Base-by-base conservation (phyloP, 306 rosid genomes). In the Castanospermum australe region DNA sequence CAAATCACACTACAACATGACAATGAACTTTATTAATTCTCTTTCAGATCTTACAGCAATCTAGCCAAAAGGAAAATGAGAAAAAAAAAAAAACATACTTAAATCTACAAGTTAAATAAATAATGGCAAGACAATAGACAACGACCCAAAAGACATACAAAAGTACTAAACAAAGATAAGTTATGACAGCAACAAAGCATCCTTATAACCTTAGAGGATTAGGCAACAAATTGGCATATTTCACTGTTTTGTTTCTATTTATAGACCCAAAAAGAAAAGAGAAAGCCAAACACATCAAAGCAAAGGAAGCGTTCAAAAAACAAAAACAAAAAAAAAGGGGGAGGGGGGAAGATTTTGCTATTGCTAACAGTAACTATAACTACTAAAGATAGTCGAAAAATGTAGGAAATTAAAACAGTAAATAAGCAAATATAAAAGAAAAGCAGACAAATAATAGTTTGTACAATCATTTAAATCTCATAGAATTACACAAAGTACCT, bases 1-100 rank as follows among this genome's bases (percentile, higher is more conserved):
- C 85, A 96, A 85, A 83, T 90, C 98, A 80, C 99, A 93, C 99
- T 96, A 88, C 88, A 88, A 67, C 22, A 71, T 39, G 44, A 51
- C 55, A 76, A 82, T 10, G 48, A 79, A 64, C 47, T 57, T 61
- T 39, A 67, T 22, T 20, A 47, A 79, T 24, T 41, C 64, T 41
- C n/a, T 63, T 50, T 54, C 63, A 77, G 30, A 77, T 35, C 24
- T 70, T 54, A 28, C 10, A 42, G 61, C 38, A 65, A 30, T 45
- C 25, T 6, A 82, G 62, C 18, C n/a, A 68, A 69, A 47, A 65
- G 9, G 28, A 18, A 24, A 39, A 51, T 18, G 25, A n/a, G n/a
- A n/a, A n/a, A n/a, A n/a, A n/a, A n/a, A n/a, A 47, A 35, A 20
- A 39, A 66, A 59, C 13, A 74, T 35, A 64, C 22, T 14, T 41